Evolutionary conservation across 306 rosid species (phyloP).

Genomic region (Glycine tomentella): DNA sequence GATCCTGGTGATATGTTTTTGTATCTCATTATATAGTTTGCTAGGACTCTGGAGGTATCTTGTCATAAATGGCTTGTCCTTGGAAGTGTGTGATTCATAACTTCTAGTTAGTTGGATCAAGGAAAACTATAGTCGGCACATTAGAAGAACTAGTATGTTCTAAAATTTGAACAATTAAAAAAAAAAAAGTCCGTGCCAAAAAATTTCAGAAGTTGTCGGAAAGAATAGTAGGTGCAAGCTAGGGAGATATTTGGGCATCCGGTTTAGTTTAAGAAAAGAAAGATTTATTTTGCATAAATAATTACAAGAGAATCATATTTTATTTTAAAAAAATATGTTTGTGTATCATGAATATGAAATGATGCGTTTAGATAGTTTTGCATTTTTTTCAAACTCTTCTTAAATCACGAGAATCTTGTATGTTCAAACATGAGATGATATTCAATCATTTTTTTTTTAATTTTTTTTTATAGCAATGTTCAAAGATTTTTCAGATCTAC

Average conservation of each 20-base stretch:
- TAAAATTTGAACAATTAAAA: neutral
- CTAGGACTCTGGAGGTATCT: neutral
- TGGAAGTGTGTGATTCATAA: conserved; percentile 2
- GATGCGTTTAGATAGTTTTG: neutral
- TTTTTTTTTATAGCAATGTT: neutral
- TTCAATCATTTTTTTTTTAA: neutral
- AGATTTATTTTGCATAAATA: neutral
- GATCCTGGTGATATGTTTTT: neutral
- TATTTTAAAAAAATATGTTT: neutral
- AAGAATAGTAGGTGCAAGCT: neutral
- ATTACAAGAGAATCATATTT: neutral
- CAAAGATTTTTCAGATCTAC: neutral
- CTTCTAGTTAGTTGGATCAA: neutral
- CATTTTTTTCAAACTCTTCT: conserved; percentile 3
- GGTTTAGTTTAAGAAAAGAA: neutral
- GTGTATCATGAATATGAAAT: neutral
- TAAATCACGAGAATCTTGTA: neutral
- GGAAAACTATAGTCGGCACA: neutral
- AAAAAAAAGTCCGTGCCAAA: neutral
- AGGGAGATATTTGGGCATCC: neutral
- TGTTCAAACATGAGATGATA: neutral
- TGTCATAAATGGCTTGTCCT: conserved; percentile 14
- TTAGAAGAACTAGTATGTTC: neutral
- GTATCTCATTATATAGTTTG: neutral
- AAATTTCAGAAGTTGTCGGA: neutral